Base-by-base conservation (phyloP, 2,329 filamentous ascomycete genomes). In the Curvularia sp. region DNA sequence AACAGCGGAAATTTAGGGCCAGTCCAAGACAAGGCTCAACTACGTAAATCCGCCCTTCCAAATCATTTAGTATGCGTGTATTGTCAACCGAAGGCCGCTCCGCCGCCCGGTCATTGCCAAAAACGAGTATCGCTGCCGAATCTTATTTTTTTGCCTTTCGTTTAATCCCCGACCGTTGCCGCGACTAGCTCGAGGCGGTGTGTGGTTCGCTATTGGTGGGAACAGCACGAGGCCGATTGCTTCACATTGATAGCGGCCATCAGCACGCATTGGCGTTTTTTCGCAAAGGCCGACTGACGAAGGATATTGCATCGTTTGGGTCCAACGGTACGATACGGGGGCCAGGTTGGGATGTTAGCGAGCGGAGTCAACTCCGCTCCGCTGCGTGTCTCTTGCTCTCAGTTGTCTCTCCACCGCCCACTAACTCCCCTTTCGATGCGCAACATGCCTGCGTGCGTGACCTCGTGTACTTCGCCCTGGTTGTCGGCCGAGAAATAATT, bases 311-410 rank as follows among this genome's bases (percentile, higher is more conserved):
- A 10, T 43, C 13, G 20, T 43, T 43, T 22, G 41, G 41, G 20
- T 43, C 22, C 22, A 24, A 24, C 22, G 22, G 22, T 24, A 24
- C 22, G 22, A 24, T 24, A 24, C 22, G 22, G 22, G 22, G 22
- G 22, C 41, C 10, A 26, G 39, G 13, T 43, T 24, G 41, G 28
- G 20, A 35, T 20, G 18, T 35, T 33, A 28, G 28, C 44, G 28
- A 33, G 44, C 28, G 44, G 44, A 48, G 44, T 22, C n/a, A 48
- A 33, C 44, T 48, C 44, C 44, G 28, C 44, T 35, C 44, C 28
- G 44, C 44, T 35, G 42, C 30, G 41, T 10, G 18, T 26, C 41
- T 24, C 12, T 43, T 15, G 22, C 20, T 43, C 41, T 43, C 20
- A 10, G 6, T 42, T 22, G 18, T 24, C 22, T 24, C 18, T 33